Conservation (phyloP, 2,329 filamentous ascomycete genomes). For the Chrysoporthe cubensis region DNA sequence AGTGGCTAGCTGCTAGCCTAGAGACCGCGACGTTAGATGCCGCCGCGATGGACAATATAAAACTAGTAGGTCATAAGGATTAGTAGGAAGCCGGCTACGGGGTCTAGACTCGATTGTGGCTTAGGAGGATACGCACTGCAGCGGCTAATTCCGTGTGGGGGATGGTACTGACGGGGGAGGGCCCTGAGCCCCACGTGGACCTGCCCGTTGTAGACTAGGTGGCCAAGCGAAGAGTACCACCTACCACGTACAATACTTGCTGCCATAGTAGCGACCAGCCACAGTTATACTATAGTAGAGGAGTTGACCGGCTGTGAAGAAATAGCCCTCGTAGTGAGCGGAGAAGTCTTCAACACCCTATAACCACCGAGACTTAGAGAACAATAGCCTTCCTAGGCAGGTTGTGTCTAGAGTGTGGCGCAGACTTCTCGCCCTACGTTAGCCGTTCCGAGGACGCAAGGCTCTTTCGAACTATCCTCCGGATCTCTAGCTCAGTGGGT, state of each 20-base stretch:
- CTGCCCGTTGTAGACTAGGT: neutral
- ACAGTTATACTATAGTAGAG: too few relatives aligned
- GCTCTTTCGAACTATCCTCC: neutral
- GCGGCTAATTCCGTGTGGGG: neutral
- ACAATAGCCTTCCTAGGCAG: neutral
- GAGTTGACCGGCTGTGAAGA: neutral
- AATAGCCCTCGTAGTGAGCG: neutral
- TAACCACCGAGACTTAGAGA: neutral
- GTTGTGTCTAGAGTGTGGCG: neutral
- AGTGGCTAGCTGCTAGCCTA: neutral
- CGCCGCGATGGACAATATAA: neutral
- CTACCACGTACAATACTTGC: neutral
- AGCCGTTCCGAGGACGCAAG: neutral
- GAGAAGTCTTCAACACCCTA: neutral
- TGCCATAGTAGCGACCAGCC: neutral
- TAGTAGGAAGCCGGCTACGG: neutral
- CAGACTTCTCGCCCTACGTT: neutral
- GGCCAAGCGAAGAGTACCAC: neutral
- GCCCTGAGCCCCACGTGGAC: conserved; percentile 4
- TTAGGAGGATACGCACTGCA: neutral
- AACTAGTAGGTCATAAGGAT: neutral
- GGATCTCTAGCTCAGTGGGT: neutral
- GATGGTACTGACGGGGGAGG: neutral
- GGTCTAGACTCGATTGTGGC: conserved; percentile 6
- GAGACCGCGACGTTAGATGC: neutral